Evolutionary conservation across 352 stramenopile genomes (phyloP).

Genomic region (Thalassiosira delicatula): DNA sequence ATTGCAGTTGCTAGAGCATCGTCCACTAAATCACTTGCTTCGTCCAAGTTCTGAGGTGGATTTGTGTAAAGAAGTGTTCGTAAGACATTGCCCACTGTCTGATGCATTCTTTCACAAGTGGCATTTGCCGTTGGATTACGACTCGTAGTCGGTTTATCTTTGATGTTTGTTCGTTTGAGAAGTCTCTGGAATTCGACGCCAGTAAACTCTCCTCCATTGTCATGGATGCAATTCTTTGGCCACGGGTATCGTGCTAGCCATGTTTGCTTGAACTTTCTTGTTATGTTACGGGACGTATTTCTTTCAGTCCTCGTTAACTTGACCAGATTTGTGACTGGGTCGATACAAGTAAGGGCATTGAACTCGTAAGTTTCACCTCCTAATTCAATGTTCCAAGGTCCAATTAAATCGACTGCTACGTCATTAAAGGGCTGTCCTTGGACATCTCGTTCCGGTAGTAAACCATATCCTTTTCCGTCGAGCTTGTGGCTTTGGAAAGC

Average conservation of each 20-base stretch:
- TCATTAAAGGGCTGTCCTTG: constrained; percentile 41
- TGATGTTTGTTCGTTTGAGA: constrained; percentile 28
- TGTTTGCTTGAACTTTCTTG: constrained; percentile 38
- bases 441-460: constrained; percentile 25
- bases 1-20: constrained; percentile 47
- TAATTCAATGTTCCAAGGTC: constrained; percentile 29
- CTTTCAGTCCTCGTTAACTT: constrained; percentile 54
- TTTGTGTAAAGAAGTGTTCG: background rate
- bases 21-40: constrained; percentile 54
- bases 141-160: constrained; percentile 34
- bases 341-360: constrained; percentile 57
- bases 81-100: background rate
- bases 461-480: constrained; percentile 10
- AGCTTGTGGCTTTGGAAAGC: constrained; percentile 48
- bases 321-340: constrained; percentile 52
- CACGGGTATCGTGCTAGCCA: constrained; percentile 48
- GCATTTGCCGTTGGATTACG: constrained; percentile 65
- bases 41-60: constrained; percentile 9
- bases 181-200: constrained; percentile 47
- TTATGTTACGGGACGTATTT: constrained; percentile 32
- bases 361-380: constrained; percentile 20
- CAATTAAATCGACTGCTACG: constrained; percentile 59
- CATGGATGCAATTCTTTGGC: constrained; percentile 27
- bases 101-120: constrained; percentile 26
- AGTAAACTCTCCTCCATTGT: constrained; percentile 64